Percentiles rank a stretch among this genome's conserved stretches.
These are phyloP conservation scores for Beauveria bassiana DNA, from an alignment of 2,329 filamentous ascomycete genomes.

Conservation along the genomic window DNA sequence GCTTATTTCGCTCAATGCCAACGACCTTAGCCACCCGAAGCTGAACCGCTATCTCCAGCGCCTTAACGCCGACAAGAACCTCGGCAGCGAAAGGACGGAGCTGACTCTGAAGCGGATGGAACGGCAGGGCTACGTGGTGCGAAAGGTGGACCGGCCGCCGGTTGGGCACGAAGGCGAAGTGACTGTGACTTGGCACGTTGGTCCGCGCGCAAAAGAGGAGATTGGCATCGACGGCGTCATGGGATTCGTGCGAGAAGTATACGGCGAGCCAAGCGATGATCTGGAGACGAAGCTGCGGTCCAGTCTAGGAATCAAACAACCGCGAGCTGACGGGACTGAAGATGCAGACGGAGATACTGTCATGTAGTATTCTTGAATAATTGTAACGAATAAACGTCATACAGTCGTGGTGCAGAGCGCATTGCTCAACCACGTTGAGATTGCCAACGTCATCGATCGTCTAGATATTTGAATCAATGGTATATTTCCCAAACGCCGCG, in stretches of 20 bases:
- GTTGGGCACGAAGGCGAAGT: constrained; percentile 59
- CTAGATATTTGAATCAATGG: constrained; percentile 10
- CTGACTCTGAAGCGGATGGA: constrained; percentile 65
- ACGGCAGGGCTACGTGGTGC: constrained; percentile 76
- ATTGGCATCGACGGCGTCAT: constrained; percentile 70
- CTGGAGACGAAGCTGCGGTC: constrained; percentile 52
- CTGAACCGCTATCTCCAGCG: constrained; percentile 67
- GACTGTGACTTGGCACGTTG: constrained; percentile 72
- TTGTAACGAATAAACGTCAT: neutral
- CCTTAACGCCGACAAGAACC: constrained; percentile 66
- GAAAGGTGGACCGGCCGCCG: constrained; percentile 55
- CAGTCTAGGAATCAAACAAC: constrained; percentile 48
- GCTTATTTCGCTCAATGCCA: constrained; percentile 67
- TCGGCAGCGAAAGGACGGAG: constrained; percentile 69
- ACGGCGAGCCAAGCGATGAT: constrained; percentile 45
- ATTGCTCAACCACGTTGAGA: neutral
- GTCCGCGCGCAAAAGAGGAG: constrained; percentile 78
- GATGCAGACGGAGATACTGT: constrained; percentile 14
- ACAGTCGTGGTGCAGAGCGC: neutral
- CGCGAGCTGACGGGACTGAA: constrained; percentile 19
- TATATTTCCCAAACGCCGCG: constrained; percentile 21
- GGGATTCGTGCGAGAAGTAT: constrained; percentile 57
- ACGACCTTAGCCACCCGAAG: constrained; percentile 67
- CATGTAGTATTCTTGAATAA: neutral
- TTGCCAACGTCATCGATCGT: neutral